phyloP scores from a whole-genome alignment of 768 basidiomycete species.

The Mycena galericulata region DNA sequence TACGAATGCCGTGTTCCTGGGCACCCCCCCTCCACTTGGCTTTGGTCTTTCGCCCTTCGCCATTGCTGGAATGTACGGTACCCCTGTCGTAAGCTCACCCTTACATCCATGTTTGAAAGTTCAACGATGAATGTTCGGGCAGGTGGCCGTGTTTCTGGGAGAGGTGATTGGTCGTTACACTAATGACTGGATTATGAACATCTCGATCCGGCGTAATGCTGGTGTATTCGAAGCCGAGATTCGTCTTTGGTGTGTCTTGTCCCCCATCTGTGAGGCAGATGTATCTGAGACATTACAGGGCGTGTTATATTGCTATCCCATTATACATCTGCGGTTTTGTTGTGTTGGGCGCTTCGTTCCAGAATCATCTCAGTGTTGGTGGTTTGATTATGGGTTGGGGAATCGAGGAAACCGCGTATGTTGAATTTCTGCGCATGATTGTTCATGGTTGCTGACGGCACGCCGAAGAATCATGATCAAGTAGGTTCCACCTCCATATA shows the following conservation, averaged over 20 bases:
- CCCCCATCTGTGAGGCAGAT: neutral
- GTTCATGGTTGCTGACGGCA: no score
- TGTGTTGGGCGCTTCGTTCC: constrained; percentile 60
- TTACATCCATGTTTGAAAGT: constrained; percentile 36
- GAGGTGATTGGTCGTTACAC: constrained; percentile 63
- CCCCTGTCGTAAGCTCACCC: constrained; percentile 58
- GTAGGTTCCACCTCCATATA: no score
- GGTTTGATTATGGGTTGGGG: constrained; percentile 72
- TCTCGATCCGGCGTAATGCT: constrained; percentile 57
- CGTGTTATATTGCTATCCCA: constrained; percentile 63
- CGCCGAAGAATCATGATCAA: constrained; percentile 21
- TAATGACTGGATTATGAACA: constrained; percentile 64
- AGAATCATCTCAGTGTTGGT: constrained; percentile 57
- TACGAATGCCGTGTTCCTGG: constrained; percentile 75
- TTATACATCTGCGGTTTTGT: constrained; percentile 66
- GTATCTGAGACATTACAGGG: constrained; percentile 46
- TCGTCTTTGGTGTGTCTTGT: constrained; percentile 57
- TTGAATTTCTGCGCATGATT: no score
- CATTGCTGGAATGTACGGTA: constrained; percentile 65
- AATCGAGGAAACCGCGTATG: constrained; percentile 50
- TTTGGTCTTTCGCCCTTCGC: constrained; percentile 59
- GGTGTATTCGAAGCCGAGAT: constrained; percentile 72
- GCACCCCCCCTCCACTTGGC: constrained; percentile 62
- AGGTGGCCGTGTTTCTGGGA: constrained; percentile 65
- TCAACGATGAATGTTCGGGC: no score